Evolutionary conservation across 163 green algal genomes (phyloP).

Genomic region (Scenedesmus sp.): DNA sequence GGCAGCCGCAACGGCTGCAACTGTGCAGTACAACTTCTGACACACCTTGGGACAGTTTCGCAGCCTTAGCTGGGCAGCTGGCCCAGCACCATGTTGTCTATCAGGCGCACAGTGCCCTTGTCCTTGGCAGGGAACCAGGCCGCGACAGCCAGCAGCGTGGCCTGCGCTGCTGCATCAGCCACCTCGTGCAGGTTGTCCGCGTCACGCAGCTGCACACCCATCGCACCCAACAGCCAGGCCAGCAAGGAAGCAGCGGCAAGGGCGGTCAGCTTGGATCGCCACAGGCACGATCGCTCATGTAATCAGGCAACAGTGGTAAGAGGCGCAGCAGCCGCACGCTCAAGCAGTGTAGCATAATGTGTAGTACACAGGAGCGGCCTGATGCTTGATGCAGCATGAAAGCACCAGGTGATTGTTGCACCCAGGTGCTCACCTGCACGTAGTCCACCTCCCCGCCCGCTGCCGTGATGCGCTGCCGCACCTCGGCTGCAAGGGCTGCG

Average conservation of each 20-base stretch:
- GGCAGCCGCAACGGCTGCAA: not conserved
- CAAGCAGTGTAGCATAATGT: not conserved
- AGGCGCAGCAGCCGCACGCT: too few species aligned
- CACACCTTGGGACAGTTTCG: too few species aligned
- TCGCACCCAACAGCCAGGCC: not conserved
- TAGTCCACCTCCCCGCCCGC: conserved; percentile 86
- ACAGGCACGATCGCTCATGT: too few species aligned
- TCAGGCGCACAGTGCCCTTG: conserved; percentile 83
- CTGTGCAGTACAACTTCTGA: too few species aligned
- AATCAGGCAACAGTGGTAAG: too few species aligned
- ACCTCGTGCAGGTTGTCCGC: conserved; percentile 72
- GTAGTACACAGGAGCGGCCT: too few species aligned
- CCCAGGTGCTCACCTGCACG: conserved; percentile 70
- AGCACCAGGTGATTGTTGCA: too few species aligned
- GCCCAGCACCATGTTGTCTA: conserved; percentile 89
- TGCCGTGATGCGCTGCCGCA: conserved; percentile 61
- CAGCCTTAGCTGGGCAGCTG: not conserved
- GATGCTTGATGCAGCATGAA: too few species aligned
- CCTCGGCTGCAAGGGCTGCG: conserved; percentile 46
- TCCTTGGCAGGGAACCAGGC: conserved; percentile 76
- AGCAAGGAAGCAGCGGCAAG: not conserved
- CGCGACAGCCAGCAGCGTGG: conserved; percentile 83
- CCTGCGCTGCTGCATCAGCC: conserved; percentile 50
- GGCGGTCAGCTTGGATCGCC: too few species aligned
- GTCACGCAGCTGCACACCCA: conserved; percentile 75